Conservation (phyloP, 371 early-diverging fungal species). For the Apophysomyces ossiformis region DNA sequence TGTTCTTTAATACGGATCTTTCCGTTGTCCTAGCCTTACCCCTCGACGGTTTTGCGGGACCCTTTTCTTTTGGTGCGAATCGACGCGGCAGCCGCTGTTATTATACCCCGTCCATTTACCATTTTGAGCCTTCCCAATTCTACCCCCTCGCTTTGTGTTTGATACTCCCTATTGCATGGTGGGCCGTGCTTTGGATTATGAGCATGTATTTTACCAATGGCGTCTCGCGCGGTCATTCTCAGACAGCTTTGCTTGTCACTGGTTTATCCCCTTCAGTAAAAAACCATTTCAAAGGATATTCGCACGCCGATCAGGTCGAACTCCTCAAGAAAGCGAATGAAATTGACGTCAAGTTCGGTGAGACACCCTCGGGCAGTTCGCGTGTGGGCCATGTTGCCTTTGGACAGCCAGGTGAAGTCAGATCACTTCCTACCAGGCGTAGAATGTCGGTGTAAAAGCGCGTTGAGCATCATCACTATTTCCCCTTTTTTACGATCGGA, state of each 20-base stretch:
- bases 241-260: conserved; percentile 19
- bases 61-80: neutral
- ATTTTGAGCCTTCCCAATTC: neutral
- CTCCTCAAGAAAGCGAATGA: conserved; percentile 16
- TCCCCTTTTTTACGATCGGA: neutral
- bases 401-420: conserved; percentile 19
- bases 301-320: conserved; percentile 14
- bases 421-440: conserved; percentile 13
- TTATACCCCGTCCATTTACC: neutral
- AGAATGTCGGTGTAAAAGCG: conserved; percentile 1
- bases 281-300: conserved; percentile 14
- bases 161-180: conserved; percentile 15
- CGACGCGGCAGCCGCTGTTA: neutral
- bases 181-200: conserved; percentile 20
- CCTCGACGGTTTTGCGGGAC: neutral
- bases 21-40: neutral
- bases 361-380: neutral
- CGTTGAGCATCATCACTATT: neutral
- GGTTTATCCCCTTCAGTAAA: conserved; percentile 13
- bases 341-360: conserved; percentile 20
- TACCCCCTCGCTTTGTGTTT: conserved; percentile 10
- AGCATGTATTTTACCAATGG: conserved; percentile 19
- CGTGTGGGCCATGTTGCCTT: conserved; percentile 22
- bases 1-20: neutral
- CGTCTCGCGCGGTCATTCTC: conserved; percentile 24